Conservation (phyloP, 2,329 filamentous ascomycete species). For the Cytospora paraplurivora region DNA sequence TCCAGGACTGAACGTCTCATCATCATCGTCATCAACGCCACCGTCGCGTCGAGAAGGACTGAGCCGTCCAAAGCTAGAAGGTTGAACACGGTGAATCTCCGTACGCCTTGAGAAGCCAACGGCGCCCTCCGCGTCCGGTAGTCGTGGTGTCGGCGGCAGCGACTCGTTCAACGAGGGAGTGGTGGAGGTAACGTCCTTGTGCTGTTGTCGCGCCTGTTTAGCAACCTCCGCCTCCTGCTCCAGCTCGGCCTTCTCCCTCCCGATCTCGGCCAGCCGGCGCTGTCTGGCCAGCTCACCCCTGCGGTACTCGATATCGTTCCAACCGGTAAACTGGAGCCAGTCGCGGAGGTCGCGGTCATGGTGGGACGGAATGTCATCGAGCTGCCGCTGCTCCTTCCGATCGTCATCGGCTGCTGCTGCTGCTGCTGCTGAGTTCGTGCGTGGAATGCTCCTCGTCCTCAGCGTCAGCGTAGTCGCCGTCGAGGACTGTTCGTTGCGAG, state of each 20-base stretch:
- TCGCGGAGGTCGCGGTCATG: slow-evolving; percentile 8
- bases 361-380: too few relatives aligned
- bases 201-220: not conserved
- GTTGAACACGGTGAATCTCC: not conserved
- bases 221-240: not conserved
- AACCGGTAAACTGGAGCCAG: slow-evolving; percentile 16
- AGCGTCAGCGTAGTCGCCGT: too few relatives aligned
- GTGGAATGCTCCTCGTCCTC: too few relatives aligned
- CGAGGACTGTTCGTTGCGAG: not conserved
- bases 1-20: not conserved
- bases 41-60: not conserved
- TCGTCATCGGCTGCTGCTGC: not conserved
- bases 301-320: slow-evolving; percentile 5
- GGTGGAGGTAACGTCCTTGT: not conserved
- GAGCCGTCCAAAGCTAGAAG: not conserved
- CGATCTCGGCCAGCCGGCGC: slow-evolving; percentile 18
- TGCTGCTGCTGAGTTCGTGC: too few relatives aligned
- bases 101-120: not conserved
- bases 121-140: too few relatives aligned
- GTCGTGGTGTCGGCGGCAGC: too few relatives aligned
- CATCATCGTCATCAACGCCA: not conserved
- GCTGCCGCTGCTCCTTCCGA: not conserved
- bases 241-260: slow-evolving; percentile 1
- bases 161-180: too few relatives aligned
- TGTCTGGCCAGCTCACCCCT: not conserved